A percentile compares a stretch with the other conserved stretches of the same genome.
Evolutionary conservation across 768 basidiomycete genomes (phyloP).

Genomic region (Astraeus odoratus): DNA sequence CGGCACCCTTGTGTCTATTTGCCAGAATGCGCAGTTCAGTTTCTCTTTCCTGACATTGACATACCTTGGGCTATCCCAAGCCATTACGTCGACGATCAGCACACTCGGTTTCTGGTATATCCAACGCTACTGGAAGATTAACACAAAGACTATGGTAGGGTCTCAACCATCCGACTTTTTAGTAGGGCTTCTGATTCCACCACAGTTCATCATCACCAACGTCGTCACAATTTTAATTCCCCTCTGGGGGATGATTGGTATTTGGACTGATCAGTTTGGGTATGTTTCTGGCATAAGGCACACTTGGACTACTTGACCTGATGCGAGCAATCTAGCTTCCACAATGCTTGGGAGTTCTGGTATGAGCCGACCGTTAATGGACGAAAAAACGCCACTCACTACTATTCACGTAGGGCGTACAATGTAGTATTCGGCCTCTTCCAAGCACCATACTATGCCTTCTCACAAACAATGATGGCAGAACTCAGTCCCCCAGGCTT

Average conservation of each 20-base stretch:
- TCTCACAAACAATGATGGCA: slow-evolving; percentile 83
- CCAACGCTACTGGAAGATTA: slow-evolving; percentile 70
- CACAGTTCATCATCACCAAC: slow-evolving; percentile 69
- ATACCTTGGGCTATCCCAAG: slow-evolving; percentile 70
- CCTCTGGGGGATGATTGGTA: slow-evolving; percentile 81
- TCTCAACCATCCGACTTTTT: neutral
- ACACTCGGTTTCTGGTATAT: slow-evolving; percentile 81
- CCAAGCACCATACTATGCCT: slow-evolving; percentile 85
- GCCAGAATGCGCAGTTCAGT: slow-evolving; percentile 72
- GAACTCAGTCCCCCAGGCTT: slow-evolving; percentile 84
- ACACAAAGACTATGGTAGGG: slow-evolving; percentile 76
- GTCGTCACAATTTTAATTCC: slow-evolving; percentile 72
- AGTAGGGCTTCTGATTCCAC: neutral
- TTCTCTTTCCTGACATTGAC: slow-evolving; percentile 82
- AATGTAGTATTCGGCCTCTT: slow-evolving; percentile 75
- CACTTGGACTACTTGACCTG: neutral
- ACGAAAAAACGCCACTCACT: neutral
- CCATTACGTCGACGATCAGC: slow-evolving; percentile 64
- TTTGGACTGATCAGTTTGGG: slow-evolving; percentile 75
- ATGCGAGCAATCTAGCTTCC: slow-evolving; percentile 39
- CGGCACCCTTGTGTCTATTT: slow-evolving; percentile 65
- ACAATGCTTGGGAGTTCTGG: slow-evolving; percentile 88
- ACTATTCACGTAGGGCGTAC: slow-evolving; percentile 51
- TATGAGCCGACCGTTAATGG: slow-evolving; percentile 20
- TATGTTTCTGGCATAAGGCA: slow-evolving; percentile 27